Evolutionary conservation across 495 filamentous ascomycete species (phyloP), one percentile per base, ranked within the genome.

Genomic region (Aspergillus ellipticus): DNA sequence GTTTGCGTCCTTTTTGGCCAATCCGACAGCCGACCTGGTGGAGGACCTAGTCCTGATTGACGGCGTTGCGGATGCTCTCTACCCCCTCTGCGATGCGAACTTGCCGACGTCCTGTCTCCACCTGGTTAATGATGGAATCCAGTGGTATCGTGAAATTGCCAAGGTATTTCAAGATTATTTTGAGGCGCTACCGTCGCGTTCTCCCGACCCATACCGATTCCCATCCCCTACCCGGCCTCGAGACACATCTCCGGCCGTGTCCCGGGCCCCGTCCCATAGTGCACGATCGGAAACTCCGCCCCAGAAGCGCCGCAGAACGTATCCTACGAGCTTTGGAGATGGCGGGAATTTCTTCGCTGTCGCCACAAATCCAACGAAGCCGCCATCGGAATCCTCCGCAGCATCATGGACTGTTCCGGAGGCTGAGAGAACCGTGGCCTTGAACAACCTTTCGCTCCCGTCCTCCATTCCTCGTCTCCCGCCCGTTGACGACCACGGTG

Each of bases 1-100:
- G 2, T 33, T 33, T 33, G 31, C 31, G 31, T 33, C 31, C 9
- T 33, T 33, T 33, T 13, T 33, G 31, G 31, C 31, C 31, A 3
- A 33, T 33, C 31, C 31, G 31, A 33, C 31, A 13, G 31, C 31
- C 31, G 31, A 33, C 13, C 31, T 33, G 31, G 2, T 33, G 31
- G 76, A 79, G 0, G 78, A 77, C 42, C 68, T 74, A 67, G 82
- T 81, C 22, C 66, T 70, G 58, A 83, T 71, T 3, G 70, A 69
- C 8, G 75, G 71, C 2, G 78, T 79, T 0, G 59, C 67, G 46
- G 74, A 76, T 5, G 65, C 31, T 7, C 31, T 33, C 3, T 2
- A 8, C 31, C 31, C 31, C 7, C 31, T 33, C 7, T 33, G 31
- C 31, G 31, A 33, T 33, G 31, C 31, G 2, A 33, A 33, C 31